These are phyloP conservation scores for Infundibulicybe gibba DNA, from an alignment of 768 basidiomycete species.

Conservation along the genomic window DNA sequence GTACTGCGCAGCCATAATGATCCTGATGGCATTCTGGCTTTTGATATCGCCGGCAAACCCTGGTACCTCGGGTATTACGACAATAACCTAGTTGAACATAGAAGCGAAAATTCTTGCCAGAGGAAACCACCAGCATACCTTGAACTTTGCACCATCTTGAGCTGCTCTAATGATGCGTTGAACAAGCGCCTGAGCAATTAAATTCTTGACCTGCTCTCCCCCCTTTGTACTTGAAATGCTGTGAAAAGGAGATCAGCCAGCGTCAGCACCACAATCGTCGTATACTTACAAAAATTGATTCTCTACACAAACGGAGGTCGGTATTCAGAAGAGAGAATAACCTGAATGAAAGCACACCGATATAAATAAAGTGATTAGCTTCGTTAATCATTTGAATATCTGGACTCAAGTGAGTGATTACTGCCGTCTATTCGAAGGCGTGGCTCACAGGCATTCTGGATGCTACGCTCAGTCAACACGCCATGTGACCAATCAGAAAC, in stretches of 20 bases:
- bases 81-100: constrained; percentile 55
- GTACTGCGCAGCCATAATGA: constrained; percentile 86
- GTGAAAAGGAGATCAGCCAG: constrained; percentile 6
- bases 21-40: constrained; percentile 58
- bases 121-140: constrained; percentile 33
- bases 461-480: constrained; percentile 83
- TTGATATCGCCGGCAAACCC: constrained; percentile 86
- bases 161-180: constrained; percentile 86
- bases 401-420: constrained; percentile 17
- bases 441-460: constrained; percentile 85
- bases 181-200: constrained; percentile 79
- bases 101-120: background rate
- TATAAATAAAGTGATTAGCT: constrained; percentile 87
- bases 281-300: constrained; percentile 83
- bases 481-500: constrained; percentile 95
- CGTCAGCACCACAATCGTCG: background rate
- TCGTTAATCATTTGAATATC: constrained; percentile 81
- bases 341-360: constrained; percentile 51
- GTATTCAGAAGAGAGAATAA: background rate
- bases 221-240: constrained; percentile 75
- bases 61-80: constrained; percentile 88
- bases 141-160: constrained; percentile 66
- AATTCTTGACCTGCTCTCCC: constrained; percentile 72
- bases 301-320: constrained; percentile 32
- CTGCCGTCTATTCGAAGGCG: constrained; percentile 11